phyloP scores from a whole-genome alignment of 108 stramenopile species.

The Bacterosira constricta region DNA sequence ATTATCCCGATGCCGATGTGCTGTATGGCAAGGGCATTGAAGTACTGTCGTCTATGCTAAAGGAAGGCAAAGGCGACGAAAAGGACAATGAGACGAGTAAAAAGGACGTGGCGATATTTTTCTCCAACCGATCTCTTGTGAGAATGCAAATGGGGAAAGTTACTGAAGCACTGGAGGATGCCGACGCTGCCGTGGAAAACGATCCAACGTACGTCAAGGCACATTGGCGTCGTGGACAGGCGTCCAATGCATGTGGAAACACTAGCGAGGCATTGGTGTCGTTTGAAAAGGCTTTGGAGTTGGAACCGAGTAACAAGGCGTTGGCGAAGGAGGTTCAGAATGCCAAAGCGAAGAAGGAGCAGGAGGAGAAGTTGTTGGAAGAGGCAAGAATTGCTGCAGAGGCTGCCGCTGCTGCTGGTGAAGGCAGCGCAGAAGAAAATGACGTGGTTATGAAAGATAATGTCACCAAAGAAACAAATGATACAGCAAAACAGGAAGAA shows the following conservation, averaged over 20 bases:
- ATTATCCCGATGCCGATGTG: slow-evolving; percentile 68
- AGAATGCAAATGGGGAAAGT: slow-evolving; percentile 65
- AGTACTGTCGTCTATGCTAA: slow-evolving; percentile 26
- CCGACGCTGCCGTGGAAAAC: slow-evolving; percentile 46
- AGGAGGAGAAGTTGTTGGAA: slow-evolving; percentile 40
- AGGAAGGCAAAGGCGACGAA: background rate
- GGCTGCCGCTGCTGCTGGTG: slow-evolving; percentile 8
- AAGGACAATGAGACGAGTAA: background rate
- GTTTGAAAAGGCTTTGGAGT: slow-evolving; percentile 53
- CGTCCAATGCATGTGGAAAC: slow-evolving; percentile 51
- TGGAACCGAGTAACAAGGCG: slow-evolving; percentile 79
- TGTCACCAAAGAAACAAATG: slow-evolving; percentile 1
- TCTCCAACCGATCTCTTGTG: slow-evolving; percentile 73
- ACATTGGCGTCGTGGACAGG: slow-evolving; percentile 82
- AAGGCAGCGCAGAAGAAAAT: background rate
- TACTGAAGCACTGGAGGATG: slow-evolving; percentile 56
- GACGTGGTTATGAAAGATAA: slow-evolving; percentile 34
- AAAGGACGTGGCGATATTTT: slow-evolving; percentile 59
- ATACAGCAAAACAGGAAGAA: background rate
- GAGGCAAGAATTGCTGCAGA: too few species aligned
- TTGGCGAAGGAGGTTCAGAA: slow-evolving; percentile 63
- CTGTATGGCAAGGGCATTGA: slow-evolving; percentile 78
- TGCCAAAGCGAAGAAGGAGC: slow-evolving; percentile 54
- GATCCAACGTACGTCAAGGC: slow-evolving; percentile 81
- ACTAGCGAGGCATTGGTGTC: slow-evolving; percentile 59